phyloP scores from a whole-genome alignment of 768 basidiomycete species.

The Mycena belliarum region DNA sequence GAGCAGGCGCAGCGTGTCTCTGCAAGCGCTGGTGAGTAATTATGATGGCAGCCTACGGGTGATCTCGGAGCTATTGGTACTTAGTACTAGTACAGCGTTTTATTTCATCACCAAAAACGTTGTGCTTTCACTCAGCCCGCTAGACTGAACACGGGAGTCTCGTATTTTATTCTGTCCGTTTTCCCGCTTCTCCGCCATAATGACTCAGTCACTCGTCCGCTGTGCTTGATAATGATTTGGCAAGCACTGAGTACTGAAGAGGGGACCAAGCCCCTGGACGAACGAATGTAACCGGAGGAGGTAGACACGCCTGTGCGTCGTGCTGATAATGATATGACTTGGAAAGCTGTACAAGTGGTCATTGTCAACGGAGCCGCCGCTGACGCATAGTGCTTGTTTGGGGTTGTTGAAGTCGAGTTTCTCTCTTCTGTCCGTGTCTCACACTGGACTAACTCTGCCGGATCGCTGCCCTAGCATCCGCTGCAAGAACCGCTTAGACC shows the following conservation, averaged over 20 bases:
- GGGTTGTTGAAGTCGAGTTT: not conserved
- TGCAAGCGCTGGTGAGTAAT: not conserved
- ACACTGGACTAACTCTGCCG: conserved; percentile 23
- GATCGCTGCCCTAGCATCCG: conserved; percentile 41
- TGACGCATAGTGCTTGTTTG: not conserved
- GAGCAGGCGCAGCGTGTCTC: not conserved
- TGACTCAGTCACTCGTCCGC: too few species aligned
- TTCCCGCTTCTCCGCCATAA: too few species aligned
- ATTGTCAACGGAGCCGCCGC: too few species aligned
- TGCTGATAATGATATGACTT: not conserved
- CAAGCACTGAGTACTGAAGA: too few species aligned
- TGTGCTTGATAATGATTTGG: too few species aligned
- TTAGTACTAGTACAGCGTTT: too few species aligned
- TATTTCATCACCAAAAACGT: conserved; percentile 9
- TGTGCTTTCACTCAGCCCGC: too few species aligned
- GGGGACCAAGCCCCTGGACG: too few species aligned
- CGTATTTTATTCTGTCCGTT: too few species aligned
- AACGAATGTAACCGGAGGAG: too few species aligned
- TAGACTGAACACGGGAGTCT: too few species aligned
- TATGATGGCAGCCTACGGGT: not conserved
- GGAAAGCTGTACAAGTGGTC: not conserved
- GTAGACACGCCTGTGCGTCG: not conserved
- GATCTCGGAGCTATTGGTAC: too few species aligned
- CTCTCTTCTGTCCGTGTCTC: conserved; percentile 2
- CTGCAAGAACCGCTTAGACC: conserved; percentile 39